These are phyloP conservation scores for Trifolium subterraneum DNA, from an alignment of 306 rosid genomes.

Conservation along the genomic window DNA sequence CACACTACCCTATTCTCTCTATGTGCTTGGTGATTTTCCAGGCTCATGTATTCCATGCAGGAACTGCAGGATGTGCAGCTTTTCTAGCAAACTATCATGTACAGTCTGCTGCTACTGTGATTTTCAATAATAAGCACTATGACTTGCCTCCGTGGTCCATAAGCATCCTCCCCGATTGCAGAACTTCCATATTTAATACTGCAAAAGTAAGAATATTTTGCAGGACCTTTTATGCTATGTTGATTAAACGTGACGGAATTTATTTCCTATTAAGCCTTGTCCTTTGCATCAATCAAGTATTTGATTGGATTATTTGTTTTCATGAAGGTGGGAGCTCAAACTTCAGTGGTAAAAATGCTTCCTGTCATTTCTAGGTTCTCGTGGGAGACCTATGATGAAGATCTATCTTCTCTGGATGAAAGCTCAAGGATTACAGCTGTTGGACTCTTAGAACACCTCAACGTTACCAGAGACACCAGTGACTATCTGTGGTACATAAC, in stretches of 20 bases:
- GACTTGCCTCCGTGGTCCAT: constrained; percentile 95
- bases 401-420: constrained; percentile 69
- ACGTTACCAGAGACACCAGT: constrained; percentile 81
- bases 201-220: constrained; percentile 66
- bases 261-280: constrained; percentile 27
- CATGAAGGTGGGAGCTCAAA: constrained; percentile 76
- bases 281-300: constrained; percentile 24
- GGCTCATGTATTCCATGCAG: constrained; percentile 83
- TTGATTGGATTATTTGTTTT: constrained; percentile 39
- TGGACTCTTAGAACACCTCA: constrained; percentile 90
- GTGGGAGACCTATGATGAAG: constrained; percentile 88
- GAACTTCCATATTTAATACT: constrained; percentile 71
- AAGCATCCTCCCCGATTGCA: constrained; percentile 97
- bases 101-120: constrained; percentile 62
- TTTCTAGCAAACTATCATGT: constrained; percentile 79
- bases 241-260: constrained; percentile 10
- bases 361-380: constrained; percentile 57
- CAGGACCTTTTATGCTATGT: constrained; percentile 13
- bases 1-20: constrained; percentile 17
- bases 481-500: constrained; percentile 97
- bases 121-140: constrained; percentile 69
- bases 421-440: constrained; percentile 56
- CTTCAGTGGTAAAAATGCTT: constrained; percentile 64
- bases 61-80: constrained; percentile 74
- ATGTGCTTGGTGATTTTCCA: constrained; percentile 50